phyloP scores from a whole-genome alignment of 768 basidiomycete genomes.

The Kwoniella newhampshirensis region DNA sequence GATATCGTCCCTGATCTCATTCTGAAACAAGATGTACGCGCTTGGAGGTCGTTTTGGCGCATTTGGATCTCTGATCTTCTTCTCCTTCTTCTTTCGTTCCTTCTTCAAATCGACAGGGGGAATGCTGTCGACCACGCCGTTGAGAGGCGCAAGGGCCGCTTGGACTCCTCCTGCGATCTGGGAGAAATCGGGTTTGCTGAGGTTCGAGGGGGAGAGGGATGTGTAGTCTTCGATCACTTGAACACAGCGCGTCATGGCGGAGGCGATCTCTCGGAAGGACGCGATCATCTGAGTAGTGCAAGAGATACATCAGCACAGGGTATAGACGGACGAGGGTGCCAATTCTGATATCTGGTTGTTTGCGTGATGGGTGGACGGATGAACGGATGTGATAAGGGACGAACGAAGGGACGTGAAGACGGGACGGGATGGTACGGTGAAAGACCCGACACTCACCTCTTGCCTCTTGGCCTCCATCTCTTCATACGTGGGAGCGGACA shows the following conservation, averaged over 20 bases:
- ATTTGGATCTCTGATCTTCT: conserved; percentile 79
- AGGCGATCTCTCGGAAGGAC: conserved; percentile 43
- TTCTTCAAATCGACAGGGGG: conserved; percentile 5
- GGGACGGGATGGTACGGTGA: neutral
- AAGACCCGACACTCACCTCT: conserved; percentile 30
- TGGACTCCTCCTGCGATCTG: conserved; percentile 12
- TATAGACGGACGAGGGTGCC: no score
- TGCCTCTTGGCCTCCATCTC: conserved; percentile 51
- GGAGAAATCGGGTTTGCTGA: conserved; percentile 13
- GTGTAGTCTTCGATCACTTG: conserved; percentile 46
- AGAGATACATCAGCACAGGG: neutral
- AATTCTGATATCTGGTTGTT: no score
- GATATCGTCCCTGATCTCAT: conserved; percentile 74
- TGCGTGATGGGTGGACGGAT: no score
- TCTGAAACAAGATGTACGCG: conserved; percentile 92
- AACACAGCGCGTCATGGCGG: conserved; percentile 45
- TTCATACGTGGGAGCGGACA: conserved; percentile 36
- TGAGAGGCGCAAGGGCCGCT: conserved; percentile 7
- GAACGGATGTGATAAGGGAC: no score
- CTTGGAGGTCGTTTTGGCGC: conserved; percentile 91
- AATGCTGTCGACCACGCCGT: neutral
- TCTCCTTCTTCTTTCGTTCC: conserved; percentile 60
- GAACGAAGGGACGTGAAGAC: conserved; percentile 6
- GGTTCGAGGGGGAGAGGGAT: conserved; percentile 25
- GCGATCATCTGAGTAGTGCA: conserved; percentile 44